phyloP scores from a whole-genome alignment of 495 filamentous ascomycete genomes.

The Staphylotrichum longicolle region DNA sequence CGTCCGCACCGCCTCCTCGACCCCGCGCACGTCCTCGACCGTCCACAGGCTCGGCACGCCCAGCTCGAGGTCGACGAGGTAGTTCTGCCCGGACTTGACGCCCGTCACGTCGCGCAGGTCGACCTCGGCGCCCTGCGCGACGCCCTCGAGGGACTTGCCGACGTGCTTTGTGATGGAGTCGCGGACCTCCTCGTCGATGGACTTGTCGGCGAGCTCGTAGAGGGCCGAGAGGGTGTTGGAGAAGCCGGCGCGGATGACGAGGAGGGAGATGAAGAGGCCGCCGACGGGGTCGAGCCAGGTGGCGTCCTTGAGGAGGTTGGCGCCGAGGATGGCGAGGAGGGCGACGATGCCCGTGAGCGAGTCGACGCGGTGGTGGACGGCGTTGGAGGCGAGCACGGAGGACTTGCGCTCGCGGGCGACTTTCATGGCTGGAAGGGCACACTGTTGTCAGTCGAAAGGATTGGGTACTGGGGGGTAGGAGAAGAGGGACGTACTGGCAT shows the following conservation, averaged over 20 bases:
- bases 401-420: slow-evolving; percentile 92
- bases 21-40: slow-evolving; percentile 59
- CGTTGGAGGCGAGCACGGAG: slow-evolving; percentile 94
- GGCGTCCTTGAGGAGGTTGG: slow-evolving; percentile 79
- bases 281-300: slow-evolving; percentile 95
- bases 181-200: slow-evolving; percentile 80
- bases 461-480: not conserved
- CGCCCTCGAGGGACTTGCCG: slow-evolving; percentile 54
- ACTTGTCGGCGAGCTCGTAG: slow-evolving; percentile 84
- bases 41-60: slow-evolving; percentile 72
- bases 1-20: slow-evolving; percentile 71
- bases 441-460: not conserved
- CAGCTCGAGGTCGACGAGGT: slow-evolving; percentile 81
- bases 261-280: slow-evolving; percentile 81
- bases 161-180: slow-evolving; percentile 62
- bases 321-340: slow-evolving; percentile 78
- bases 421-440: slow-evolving; percentile 71
- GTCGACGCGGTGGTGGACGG: slow-evolving; percentile 93
- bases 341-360: slow-evolving; percentile 93
- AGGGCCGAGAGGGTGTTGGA: slow-evolving; percentile 79
- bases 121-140: slow-evolving; percentile 39
- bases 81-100: slow-evolving; percentile 93
- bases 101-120: slow-evolving; percentile 72
- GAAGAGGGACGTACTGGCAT: slow-evolving; percentile 70
- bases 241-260: slow-evolving; percentile 90